phyloP scores from a whole-genome alignment of 2,329 filamentous ascomycete species.

The Trichoderma asperellum region DNA sequence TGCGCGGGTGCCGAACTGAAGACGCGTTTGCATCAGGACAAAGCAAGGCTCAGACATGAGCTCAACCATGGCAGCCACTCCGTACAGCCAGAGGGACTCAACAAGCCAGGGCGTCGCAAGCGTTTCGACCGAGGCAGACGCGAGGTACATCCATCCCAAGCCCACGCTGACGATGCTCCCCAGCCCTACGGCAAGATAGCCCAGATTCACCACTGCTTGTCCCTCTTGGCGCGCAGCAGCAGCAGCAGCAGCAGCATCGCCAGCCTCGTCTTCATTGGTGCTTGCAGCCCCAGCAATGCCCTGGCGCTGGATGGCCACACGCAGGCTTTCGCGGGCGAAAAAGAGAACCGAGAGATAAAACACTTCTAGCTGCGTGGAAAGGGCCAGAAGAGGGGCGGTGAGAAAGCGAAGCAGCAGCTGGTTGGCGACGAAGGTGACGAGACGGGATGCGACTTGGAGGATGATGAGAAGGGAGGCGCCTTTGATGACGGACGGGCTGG shows the following conservation, averaged over 20 bases:
- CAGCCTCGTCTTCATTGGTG: conserved; percentile 23
- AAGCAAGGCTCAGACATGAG: conserved; percentile 87
- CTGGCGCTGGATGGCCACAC: conserved; percentile 88
- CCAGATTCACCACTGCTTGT: conserved; percentile 86
- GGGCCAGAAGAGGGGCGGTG: conserved; percentile 80
- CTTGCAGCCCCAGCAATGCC: conserved; percentile 30
- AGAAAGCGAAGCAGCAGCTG: conserved; percentile 87
- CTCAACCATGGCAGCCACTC: conserved; percentile 67
- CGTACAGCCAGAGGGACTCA: conserved; percentile 58
- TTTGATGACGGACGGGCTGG: conserved; percentile 53
- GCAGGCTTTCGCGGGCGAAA: conserved; percentile 87
- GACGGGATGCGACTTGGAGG: conserved; percentile 84
- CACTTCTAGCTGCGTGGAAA: conserved; percentile 88
- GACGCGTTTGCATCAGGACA: conserved; percentile 79
- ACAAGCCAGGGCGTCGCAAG: conserved; percentile 66
- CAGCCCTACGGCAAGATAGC: conserved; percentile 75
- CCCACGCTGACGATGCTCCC: conserved; percentile 66
- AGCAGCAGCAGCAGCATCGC: conserved; percentile 19
- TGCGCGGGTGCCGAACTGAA: conserved; percentile 80
- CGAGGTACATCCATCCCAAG: conserved; percentile 71
- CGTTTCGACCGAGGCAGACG: conserved; percentile 51
- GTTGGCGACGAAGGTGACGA: conserved; percentile 88
- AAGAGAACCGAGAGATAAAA: conserved; percentile 93
- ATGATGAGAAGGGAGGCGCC: conserved; percentile 85
- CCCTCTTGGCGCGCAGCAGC: conserved; percentile 44